A percentile compares a stretch with the other conserved stretches of the same genome.
These are phyloP conservation scores for Cladosporium sp. DNA, from an alignment of 2,329 filamentous ascomycete genomes.

Conservation along the genomic window DNA sequence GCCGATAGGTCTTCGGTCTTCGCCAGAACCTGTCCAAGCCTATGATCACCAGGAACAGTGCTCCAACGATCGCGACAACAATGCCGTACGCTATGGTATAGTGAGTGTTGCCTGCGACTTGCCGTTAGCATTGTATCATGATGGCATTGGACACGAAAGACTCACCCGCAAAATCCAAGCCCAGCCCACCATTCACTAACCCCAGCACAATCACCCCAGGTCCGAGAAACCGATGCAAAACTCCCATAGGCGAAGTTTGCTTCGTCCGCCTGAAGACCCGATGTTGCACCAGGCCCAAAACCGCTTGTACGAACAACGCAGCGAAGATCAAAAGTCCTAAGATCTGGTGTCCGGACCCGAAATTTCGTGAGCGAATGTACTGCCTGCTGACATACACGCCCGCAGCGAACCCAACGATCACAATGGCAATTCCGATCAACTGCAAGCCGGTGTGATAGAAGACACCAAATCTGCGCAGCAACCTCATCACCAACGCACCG, in stretches of 20 bases:
- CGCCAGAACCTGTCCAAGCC: background rate
- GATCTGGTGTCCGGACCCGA: conserved; percentile 48
- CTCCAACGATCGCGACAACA: conserved; percentile 1
- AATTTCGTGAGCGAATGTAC: conserved; percentile 26
- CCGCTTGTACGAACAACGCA: conserved; percentile 51
- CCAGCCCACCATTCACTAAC: conserved; percentile 56
- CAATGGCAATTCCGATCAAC: conserved; percentile 32
- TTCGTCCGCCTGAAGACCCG: conserved; percentile 41
- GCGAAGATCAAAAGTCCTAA: conserved; percentile 55
- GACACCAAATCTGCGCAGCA: conserved; percentile 31
- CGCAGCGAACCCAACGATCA: conserved; percentile 35
- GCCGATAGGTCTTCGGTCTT: conserved; percentile 1
- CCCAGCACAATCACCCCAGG: conserved; percentile 52
- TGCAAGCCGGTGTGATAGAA: conserved; percentile 40
- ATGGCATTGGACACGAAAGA: background rate
- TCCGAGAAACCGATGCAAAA: conserved; percentile 57
- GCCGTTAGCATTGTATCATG: background rate
- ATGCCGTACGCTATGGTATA: conserved; percentile 2
- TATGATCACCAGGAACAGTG: background rate
- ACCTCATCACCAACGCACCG: conserved; percentile 34
- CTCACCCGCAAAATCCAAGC: conserved; percentile 55
- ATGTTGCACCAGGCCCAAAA: conserved; percentile 55
- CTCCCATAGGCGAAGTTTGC: conserved; percentile 49
- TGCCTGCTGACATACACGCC: conserved; percentile 38
- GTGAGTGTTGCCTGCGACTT: background rate